Evolutionary conservation across 2,329 filamentous ascomycete species (phyloP), one percentile per base, ranked within the genome.

Genomic region (Cercospora beticola): DNA sequence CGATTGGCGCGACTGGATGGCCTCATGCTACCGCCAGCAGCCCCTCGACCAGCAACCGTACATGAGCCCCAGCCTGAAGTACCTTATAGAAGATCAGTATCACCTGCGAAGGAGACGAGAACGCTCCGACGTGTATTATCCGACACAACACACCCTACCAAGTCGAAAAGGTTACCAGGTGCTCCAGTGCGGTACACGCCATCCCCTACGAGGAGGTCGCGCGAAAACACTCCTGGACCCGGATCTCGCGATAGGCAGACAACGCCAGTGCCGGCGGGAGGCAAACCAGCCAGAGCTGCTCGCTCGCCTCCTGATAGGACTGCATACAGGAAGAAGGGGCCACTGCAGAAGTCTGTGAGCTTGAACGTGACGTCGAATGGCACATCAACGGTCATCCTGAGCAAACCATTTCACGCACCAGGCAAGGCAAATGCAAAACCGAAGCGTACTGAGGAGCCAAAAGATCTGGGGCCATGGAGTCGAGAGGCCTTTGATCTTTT

Each of bases 401-500:
- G 70, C 36, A 76, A 72, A 56, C 74, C 74, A 0, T 79, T 78
- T 68, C 75, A 76, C 58, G 70, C 73, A 16, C 72, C 75, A 10
- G 74, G 68, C 31, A 70, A 71, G 64, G 67, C 74, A 49, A 57
- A 46, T 18, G 73, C 67, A 3, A 67, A 64, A 7, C 18, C 64
- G 63, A 52, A 65, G 66, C 66, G 64, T 14, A 67, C 64, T 23
- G 70, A 67, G 64, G 63, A 84, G 67, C 81, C 82, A 9, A 82
- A 82, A 3, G 86, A 86, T 72, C 81, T 86, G 16, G 89, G 89
- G 2, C 86, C 90, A 0, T 92, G 90, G 90, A 91, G 88, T 72
- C 85, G 83, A 26, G 89, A 92, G 75, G 89, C 90, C 0, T 83
- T 87, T 71, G 90, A 92, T 76, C 75, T 92, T 58, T 86, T 92